Evolutionary conservation across 2,329 filamentous ascomycete genomes (phyloP), one percentile per base, ranked within the genome.

Genomic region (Fusarium brachygibbosum): DNA sequence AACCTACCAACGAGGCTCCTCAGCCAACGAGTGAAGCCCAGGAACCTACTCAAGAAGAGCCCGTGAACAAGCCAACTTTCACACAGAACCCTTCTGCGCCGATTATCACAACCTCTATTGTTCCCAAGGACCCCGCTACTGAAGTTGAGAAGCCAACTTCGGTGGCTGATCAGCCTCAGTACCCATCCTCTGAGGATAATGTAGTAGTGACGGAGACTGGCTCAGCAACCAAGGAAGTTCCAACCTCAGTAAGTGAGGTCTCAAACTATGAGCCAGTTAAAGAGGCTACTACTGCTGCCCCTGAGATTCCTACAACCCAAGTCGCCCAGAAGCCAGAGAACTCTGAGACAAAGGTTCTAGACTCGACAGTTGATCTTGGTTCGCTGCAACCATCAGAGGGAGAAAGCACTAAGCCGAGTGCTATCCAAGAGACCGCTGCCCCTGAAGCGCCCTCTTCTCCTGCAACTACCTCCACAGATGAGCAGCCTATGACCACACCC

Each of bases 351-450:
- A 38, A 48, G 16, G 49, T 16, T 6, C 49, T 67, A 17, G 51
- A 57, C 9, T 74, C 73, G 14, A 75, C 71, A 34, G 25, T 75
- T 34, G 62, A 75, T 21, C 73, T 75, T 28, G 73, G 73, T n/a
- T 61, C 58, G 17, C 51, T 75, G 13, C 60, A 68, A 31, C 65
- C 73, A n/a, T 61, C 65, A 8, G 55, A 65, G 19, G 63, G 38
- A 38, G 52, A 31, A 9, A 51, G 40, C 32, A 58, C 54, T 8
- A 44, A 70, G 35, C 52, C 60, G 11, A 34, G 48, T 49, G 44
- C 58, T n/a, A 42, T 44, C 21, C 35, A 69, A 31, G 58, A 70
- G 53, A 63, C 71, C 10, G 48, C 57, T 11, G 44, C 44, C 9
- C 66, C 57, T 38, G 59, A 46, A 21, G 32, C n/a, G 1, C 46